Base-by-base conservation (phyloP, 1,139 yeast genomes). In the Debaryomyces robertsiae region DNA sequence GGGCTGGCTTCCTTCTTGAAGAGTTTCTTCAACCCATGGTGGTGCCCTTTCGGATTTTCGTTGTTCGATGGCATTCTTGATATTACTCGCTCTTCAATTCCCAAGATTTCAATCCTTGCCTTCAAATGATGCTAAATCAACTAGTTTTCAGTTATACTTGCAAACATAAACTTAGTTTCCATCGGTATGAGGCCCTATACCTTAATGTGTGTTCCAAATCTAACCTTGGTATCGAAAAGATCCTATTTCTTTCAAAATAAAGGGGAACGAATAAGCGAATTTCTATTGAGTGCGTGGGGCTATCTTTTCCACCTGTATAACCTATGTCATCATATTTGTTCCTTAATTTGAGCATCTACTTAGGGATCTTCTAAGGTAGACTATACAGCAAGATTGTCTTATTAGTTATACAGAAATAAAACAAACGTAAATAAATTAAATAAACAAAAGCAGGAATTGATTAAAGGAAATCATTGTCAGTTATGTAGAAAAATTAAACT, bases 1-100 rank as follows among this genome's bases (percentile, higher is more conserved):
- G 37, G 51, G 40, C 25, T 50, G 38, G 10, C 49, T 2, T 61
- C 65, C 38, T 50, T 57, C 30, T 49, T 59, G 46, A 61, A 61
- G 25, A 60, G 28, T 17, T 49, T 47, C 38, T 49, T 55, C 7
- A 60, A 36, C 7, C 52, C 47, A 40, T 53, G 60, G 35, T 47
- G 55, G 27, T 46, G 52, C 19, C 53, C 53, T 6, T 38, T 19
- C 7, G 22, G 39, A 15, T 18, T 11, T 22, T 24, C 35, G 10
- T 23, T 25, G n/a, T 24, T 27, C 11, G 36, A 16, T 22, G 35
- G 35, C 36, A 33, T 33, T 32, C 7, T 7, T 19, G 22, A 7
- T 19, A 7, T 19, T 19, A 19, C 7, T 19, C 22, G 22, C 5
- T 19, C 7, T 19, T 19, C 7, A 19, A 5, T 19, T 6, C 22